Percentiles rank a stretch among this genome's conserved stretches.
phyloP scores from a whole-genome alignment of 805 yeast species.

The Candida cerambycidarum region DNA sequence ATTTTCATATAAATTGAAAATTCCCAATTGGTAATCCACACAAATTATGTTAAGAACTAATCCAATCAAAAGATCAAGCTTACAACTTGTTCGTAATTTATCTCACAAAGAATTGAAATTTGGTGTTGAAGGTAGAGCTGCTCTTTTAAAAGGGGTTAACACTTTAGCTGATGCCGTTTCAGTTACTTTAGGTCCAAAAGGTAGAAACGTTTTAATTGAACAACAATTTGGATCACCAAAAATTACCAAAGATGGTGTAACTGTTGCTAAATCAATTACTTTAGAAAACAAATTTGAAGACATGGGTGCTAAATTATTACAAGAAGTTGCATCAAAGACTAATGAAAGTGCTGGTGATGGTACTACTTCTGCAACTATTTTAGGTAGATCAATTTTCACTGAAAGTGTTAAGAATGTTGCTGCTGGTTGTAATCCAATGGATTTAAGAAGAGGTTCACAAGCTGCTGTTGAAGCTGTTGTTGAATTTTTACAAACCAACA shows the following conservation, averaged over 20 bases:
- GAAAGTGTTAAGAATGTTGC: constrained; percentile 96
- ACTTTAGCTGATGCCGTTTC: constrained; percentile 94
- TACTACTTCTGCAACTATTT: constrained; percentile 95
- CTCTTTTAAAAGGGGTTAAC: constrained; percentile 90
- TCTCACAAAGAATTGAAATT: constrained; percentile 92
- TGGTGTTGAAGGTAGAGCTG: constrained; percentile 97
- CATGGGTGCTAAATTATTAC: constrained; percentile 91
- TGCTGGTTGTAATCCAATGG: constrained; percentile 99
- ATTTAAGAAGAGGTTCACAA: constrained; percentile 94
- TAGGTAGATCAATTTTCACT: constrained; percentile 93
- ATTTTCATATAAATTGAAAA: constrained; percentile 12
- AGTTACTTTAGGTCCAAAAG: constrained; percentile 96
- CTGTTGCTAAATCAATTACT: constrained; percentile 85
- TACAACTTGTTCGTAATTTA: constrained; percentile 47
- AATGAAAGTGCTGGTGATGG: constrained; percentile 99
- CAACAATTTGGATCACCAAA: constrained; percentile 96
- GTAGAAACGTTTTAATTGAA: constrained; percentile 94
- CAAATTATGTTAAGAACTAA: constrained; percentile 45
- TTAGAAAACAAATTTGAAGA: constrained; percentile 91
- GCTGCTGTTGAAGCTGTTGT: constrained; percentile 95
- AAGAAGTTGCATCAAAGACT: constrained; percentile 96
- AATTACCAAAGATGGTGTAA: constrained; percentile 98
- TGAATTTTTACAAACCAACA: constrained; percentile 76
- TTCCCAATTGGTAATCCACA: constrained; percentile 2
- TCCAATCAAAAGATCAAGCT: constrained; percentile 39